Evolutionary conservation across 1,284 basidiomycete genomes (phyloP), one percentile per base, ranked within the genome.

Genomic region (Violaceomyces palustris): DNA sequence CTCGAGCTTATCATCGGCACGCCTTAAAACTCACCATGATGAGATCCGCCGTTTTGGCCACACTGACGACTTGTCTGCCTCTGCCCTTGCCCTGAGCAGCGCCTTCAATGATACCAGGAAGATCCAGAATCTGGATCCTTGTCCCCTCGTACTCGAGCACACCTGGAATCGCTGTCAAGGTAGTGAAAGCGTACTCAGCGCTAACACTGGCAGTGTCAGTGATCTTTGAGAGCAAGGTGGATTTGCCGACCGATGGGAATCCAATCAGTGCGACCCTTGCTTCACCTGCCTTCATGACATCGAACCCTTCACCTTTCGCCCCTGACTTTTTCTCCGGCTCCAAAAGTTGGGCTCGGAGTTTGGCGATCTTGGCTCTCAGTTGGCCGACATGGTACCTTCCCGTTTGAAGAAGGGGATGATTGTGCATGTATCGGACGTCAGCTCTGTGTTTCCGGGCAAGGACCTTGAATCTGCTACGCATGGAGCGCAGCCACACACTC

Each of bases 21-120:
- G 26, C 18, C 7, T 42, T 11, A 25, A 26, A 25, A 23, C 45
- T 32, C 21, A 43, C 55, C 32, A 75, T 49, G 59, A 97, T 92
- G 32, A 97, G 79, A 75, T 98, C 93, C 2, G 93, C 91, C 1
- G 93, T 98, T 77, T 96, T 94, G 82, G 74, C 74, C 1, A 74
- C 75, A 14, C 73, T 69, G 14, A 98, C 90, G 22, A 98, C 93
- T 76, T 98, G 93, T 57, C 93, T 82, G 36, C 93, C 93, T 67
- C 93, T 82, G 26, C 93, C 93, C 60, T 90, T 82, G 58, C 89
- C 87, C 79, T 53, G 41, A 15, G 42, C 41, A 36, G 93, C 92
- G 33, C 92, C 93, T 75, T 97, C 92, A 18, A 97, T 90, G 69
- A 98, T 98, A 76, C 93, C 93, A 2, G 93, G 93, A 44, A 98